Base-by-base conservation (phyloP, 2,329 filamentous ascomycete genomes). In the Curvularia eragrostidis region DNA sequence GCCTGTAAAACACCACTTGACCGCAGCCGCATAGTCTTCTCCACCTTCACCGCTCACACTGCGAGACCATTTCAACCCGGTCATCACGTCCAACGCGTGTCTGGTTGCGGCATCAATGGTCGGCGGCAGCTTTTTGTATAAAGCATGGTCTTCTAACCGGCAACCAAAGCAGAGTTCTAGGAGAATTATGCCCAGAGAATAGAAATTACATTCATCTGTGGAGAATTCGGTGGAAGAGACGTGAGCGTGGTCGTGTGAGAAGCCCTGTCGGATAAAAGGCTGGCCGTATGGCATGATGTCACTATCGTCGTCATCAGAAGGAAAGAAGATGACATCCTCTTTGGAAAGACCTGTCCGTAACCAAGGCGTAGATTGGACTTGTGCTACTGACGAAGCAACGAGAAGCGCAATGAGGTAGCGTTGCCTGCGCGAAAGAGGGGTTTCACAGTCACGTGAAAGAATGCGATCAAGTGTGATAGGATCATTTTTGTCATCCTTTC, bases 1-100 rank as follows among this genome's bases (percentile, higher is more conserved):
- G 6, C 42, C 42, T 24, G 42, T 44, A 18, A 44, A 44, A 24
- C 42, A 44, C 42, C 42, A 44, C 42, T 44, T 44, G 42, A 44
- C 24, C 28, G 42, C 42, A 18, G 42, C 28, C 24, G 42, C 23
- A 6, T 44, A 44, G 10, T 44, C 42, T n/a, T 44, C 42, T 44
- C 42, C 42, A 2, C 42, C 42, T 24, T 44, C 42, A 15, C 13
- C 42, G 8, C 42, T 28, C 5, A 44, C 42, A 24, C 24, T 26
- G 9, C 24, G 42, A 2, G 42, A 44, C 42, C 42, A 44, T 15
- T 44, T 44, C 24, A 44, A 5, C 13, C 42, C 42, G 2, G 42
- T 24, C 42, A 44, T 44, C 13, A 44, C 42, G 8, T 44, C 23
- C 23, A 44, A 44, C 1, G 23, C 42, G 5, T 44, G 23, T 26